These are phyloP conservation scores for Eustoma russellianum DNA, from an alignment of 257 asterid genomes.

Conservation along the genomic window DNA sequence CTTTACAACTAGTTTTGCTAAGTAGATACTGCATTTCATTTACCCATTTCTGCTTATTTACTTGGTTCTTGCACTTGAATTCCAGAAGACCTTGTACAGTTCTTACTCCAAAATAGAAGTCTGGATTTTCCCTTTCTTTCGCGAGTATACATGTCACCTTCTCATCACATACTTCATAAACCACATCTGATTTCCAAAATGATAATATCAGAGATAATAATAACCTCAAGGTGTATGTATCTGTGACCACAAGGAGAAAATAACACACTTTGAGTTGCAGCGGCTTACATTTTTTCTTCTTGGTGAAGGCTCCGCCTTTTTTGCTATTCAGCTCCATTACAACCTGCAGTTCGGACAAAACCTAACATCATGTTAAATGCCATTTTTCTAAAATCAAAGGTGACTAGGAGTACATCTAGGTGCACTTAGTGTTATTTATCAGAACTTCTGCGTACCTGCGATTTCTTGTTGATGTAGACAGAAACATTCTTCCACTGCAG, in stretches of 20 bases:
- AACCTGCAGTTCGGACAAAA: conserved; percentile 31
- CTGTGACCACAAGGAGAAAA: too few relatives aligned
- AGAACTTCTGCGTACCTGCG: conserved; percentile 29
- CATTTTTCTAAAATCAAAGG: neutral
- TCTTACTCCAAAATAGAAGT: conserved; percentile 60
- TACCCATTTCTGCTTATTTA: conserved; percentile 66
- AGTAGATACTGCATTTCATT: conserved; percentile 49
- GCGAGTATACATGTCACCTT: conserved; percentile 51
- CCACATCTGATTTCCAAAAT: conserved; percentile 32
- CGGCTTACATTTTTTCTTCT: conserved; percentile 61
- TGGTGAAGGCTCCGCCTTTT: conserved; percentile 64
- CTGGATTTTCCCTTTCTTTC: conserved; percentile 52
- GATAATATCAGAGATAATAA: too few relatives aligned
- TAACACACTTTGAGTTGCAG: too few relatives aligned
- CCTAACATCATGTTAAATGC: neutral
- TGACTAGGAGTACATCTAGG: too few relatives aligned
- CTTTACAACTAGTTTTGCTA: conserved; percentile 26
- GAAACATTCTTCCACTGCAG: conserved; percentile 61
- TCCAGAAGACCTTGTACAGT: conserved; percentile 65
- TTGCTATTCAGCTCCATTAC: conserved; percentile 58
- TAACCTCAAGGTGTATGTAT: too few relatives aligned
- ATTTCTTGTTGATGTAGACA: conserved; percentile 54
- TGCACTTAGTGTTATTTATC: too few relatives aligned
- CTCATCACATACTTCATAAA: conserved; percentile 61
- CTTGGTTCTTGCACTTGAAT: conserved; percentile 73